A percentile compares a stretch with the other conserved stretches of the same genome.
These are phyloP conservation scores for Colletotrichum theobromicola DNA, from an alignment of 2,329 filamentous ascomycete genomes.

Conservation along the genomic window DNA sequence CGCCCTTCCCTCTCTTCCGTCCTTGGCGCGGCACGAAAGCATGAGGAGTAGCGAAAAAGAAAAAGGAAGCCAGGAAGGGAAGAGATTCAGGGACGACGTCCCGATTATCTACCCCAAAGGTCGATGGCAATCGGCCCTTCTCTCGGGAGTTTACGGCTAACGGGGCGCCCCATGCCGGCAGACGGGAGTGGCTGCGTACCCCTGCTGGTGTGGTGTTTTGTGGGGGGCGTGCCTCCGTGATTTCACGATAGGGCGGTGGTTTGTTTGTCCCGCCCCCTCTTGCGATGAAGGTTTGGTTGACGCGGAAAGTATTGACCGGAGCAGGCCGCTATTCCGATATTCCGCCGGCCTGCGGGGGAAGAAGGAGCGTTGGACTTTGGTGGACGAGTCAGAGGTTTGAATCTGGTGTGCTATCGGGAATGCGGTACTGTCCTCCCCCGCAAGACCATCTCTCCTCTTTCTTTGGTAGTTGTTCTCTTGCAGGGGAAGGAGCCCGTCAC, in stretches of 20 bases:
- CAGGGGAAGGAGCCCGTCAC: background rate
- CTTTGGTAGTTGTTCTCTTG: accelerated
- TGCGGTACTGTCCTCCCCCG: background rate
- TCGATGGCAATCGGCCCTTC: conserved; percentile 17
- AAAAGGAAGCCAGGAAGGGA: background rate
- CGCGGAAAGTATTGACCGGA: background rate
- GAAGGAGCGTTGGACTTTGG: no score
- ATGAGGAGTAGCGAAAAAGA: background rate
- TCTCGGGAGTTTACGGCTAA: conserved; percentile 18
- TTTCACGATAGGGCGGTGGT: background rate
- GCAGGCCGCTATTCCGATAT: background rate
- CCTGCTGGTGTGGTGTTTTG: background rate
- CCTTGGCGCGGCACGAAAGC: background rate
- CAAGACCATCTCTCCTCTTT: background rate
- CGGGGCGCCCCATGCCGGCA: conserved; percentile 6
- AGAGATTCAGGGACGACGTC: conserved; percentile 4
- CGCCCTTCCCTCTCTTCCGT: no score
- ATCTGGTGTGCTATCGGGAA: background rate
- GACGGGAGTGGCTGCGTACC: background rate
- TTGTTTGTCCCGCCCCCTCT: background rate
- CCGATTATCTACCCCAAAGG: conserved; percentile 16
- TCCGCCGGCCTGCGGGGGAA: no score
- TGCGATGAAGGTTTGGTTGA: background rate
- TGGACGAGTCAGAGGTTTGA: background rate
- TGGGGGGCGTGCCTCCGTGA: background rate